Percentiles rank a stretch among this genome's conserved stretches.
phyloP scores from a whole-genome alignment of 257 asterid species.

The Coffea eugenioides region DNA sequence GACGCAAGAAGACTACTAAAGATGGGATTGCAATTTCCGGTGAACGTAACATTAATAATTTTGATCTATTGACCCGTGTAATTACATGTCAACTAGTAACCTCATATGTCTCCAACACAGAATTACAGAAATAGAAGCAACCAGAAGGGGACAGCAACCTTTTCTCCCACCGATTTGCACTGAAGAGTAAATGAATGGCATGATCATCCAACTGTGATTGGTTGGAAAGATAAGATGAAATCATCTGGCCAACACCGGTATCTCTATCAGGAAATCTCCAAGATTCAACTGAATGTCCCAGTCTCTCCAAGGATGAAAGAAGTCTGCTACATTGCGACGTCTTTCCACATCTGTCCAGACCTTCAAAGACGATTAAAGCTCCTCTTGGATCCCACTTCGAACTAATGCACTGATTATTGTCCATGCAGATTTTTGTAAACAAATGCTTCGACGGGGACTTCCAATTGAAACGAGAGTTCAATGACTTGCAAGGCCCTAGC shows the following conservation, averaged over 20 bases:
- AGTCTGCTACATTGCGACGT: too few species aligned
- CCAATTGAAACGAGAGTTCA: conserved; percentile 26
- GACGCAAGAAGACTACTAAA: background rate
- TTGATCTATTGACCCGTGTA: background rate
- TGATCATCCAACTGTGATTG: too few species aligned
- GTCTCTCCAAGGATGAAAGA: too few species aligned
- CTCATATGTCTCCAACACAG: too few species aligned
- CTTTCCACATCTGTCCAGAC: background rate
- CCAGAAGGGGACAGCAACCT: too few species aligned
- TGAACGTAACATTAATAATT: background rate
- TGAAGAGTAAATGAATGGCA: too few species aligned
- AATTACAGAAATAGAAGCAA: background rate
- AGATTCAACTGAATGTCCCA: too few species aligned
- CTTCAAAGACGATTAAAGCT: background rate
- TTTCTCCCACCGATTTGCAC: too few species aligned
- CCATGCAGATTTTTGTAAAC: conserved; percentile 62
- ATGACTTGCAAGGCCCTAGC: conserved; percentile 24
- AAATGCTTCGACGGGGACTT: conserved; percentile 47
- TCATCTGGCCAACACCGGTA: too few species aligned
- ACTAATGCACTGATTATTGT: conserved; percentile 25
- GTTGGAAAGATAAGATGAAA: too few species aligned
- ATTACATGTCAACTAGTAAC: background rate
- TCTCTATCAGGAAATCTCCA: too few species aligned
- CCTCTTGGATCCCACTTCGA: background rate
- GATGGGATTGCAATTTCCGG: background rate